Percentiles rank a stretch among this genome's conserved stretches.
Evolutionary conservation across 441 rosid genomes (phyloP).

Genomic region (Croton setiger): DNA sequence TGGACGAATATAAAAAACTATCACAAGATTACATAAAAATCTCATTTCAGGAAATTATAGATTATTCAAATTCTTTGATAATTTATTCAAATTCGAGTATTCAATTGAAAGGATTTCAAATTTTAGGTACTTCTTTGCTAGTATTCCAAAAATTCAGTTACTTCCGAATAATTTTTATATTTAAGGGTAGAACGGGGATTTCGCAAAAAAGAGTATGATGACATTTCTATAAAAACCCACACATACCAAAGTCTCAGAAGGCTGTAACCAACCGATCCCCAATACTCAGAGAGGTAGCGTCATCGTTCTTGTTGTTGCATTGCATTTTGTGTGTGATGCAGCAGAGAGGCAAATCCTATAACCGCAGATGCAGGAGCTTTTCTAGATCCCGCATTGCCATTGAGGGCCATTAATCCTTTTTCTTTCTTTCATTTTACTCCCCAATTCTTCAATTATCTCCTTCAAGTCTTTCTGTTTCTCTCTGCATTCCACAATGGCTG

Average conservation of each 20-base stretch:
- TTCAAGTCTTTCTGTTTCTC: background rate
- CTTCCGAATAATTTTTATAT: no score
- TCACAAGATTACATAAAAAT: no score
- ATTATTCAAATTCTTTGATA: no score
- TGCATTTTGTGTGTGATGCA: slow-evolving; percentile 34
- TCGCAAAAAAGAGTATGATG: background rate
- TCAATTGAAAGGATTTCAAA: no score
- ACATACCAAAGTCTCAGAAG: background rate
- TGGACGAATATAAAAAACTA: no score
- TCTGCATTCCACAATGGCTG: slow-evolving; percentile 11
- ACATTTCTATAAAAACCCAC: background rate
- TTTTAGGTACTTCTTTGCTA: no score
- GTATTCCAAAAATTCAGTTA: no score
- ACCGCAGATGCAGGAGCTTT: slow-evolving; percentile 85
- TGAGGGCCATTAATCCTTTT: slow-evolving; percentile 44
- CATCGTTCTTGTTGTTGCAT: background rate
- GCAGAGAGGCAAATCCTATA: slow-evolving; percentile 57
- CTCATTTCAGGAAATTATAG: no score
- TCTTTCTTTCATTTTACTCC: background rate
- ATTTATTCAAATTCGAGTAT: no score
- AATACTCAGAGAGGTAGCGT: background rate
- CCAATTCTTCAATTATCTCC: background rate
- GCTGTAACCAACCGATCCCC: background rate
- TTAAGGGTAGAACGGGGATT: background rate
- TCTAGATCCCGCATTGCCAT: slow-evolving; percentile 75